A percentile compares a stretch with the other conserved stretches of the same genome.
phyloP scores from a whole-genome alignment of 805 yeast species.

The Yamadazyma ubonensis region DNA sequence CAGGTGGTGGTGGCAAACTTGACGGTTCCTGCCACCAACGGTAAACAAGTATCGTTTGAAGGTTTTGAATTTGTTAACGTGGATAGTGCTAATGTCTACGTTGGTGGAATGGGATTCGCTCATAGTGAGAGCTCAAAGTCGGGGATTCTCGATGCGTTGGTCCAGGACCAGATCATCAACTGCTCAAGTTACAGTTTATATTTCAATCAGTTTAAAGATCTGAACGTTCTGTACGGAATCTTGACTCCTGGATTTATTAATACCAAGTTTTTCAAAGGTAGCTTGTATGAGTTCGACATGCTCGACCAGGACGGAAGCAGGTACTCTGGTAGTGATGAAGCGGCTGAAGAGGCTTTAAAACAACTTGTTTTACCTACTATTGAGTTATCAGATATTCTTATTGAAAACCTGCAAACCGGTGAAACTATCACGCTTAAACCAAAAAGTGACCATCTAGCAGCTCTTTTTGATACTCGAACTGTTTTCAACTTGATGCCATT shows the following conservation, averaged over 20 bases:
- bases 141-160: slow-evolving; percentile 30
- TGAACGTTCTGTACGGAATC: slow-evolving; percentile 23
- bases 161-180: slow-evolving; percentile 19
- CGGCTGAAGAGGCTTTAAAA: slow-evolving; percentile 13
- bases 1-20: slow-evolving; percentile 24
- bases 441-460: slow-evolving; percentile 43
- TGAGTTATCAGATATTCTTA: slow-evolving; percentile 23
- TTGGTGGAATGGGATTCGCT: slow-evolving; percentile 40
- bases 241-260: slow-evolving; percentile 63
- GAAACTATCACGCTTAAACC: slow-evolving; percentile 31
- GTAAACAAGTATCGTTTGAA: slow-evolving; percentile 15
- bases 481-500: slow-evolving; percentile 53
- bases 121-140: slow-evolving; percentile 21
- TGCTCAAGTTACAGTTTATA: slow-evolving; percentile 36
- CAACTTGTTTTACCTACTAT: slow-evolving; percentile 29
- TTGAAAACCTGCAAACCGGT: slow-evolving; percentile 36
- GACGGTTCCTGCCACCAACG: slow-evolving; percentile 16
- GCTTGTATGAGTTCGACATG: slow-evolving; percentile 48
- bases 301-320: slow-evolving; percentile 42
- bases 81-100: slow-evolving; percentile 19
- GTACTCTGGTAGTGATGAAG: slow-evolving; percentile 33
- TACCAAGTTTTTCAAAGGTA: slow-evolving; percentile 43
- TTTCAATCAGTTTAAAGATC: slow-evolving; percentile 20
- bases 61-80: slow-evolving; percentile 31
- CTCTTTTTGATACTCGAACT: slow-evolving; percentile 57